A percentile compares a stretch with the other conserved stretches of the same genome.
phyloP scores from a whole-genome alignment of 2,329 filamentous ascomycete species.

The Paraphoma chrysanthemicola region DNA sequence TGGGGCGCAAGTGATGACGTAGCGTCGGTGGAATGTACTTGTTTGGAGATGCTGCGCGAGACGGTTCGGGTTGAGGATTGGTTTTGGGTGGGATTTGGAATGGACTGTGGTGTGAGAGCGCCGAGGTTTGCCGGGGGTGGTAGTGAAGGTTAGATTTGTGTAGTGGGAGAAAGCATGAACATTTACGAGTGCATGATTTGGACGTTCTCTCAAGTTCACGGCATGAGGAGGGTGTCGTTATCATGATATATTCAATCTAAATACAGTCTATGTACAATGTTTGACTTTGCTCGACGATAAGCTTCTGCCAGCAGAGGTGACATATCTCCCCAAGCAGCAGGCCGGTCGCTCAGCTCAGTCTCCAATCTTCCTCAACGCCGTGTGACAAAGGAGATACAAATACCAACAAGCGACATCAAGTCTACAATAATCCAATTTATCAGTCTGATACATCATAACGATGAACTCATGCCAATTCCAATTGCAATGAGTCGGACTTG shows the following conservation, averaged over 20 bases:
- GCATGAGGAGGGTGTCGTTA: no score
- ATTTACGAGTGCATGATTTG: no score
- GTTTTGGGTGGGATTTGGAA: not conserved
- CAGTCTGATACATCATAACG: constrained; percentile 27
- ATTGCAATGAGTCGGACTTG: constrained; percentile 32
- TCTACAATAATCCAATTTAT: constrained; percentile 15
- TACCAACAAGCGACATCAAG: constrained; percentile 7
- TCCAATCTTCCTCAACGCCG: not conserved
- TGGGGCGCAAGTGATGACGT: constrained; percentile 7
- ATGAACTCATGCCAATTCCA: constrained; percentile 32
- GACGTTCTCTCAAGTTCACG: no score
- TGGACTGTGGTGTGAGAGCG: not conserved
- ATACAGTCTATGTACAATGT: not conserved
- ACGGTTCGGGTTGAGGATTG: not conserved
- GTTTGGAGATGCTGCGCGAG: not conserved
- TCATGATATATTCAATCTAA: not conserved
- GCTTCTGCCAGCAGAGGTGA: constrained; percentile 1
- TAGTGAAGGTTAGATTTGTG: not conserved
- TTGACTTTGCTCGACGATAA: not conserved
- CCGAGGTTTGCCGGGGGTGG: not conserved
- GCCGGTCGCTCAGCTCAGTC: not conserved
- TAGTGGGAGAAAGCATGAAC: not conserved
- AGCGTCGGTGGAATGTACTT: not conserved
- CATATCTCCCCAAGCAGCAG: not conserved
- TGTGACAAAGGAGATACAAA: constrained; percentile 15